A percentile compares a stretch with the other conserved stretches of the same genome.
These are phyloP conservation scores for Serpula lacrymans DNA, from an alignment of 768 basidiomycete species.

Conservation along the genomic window DNA sequence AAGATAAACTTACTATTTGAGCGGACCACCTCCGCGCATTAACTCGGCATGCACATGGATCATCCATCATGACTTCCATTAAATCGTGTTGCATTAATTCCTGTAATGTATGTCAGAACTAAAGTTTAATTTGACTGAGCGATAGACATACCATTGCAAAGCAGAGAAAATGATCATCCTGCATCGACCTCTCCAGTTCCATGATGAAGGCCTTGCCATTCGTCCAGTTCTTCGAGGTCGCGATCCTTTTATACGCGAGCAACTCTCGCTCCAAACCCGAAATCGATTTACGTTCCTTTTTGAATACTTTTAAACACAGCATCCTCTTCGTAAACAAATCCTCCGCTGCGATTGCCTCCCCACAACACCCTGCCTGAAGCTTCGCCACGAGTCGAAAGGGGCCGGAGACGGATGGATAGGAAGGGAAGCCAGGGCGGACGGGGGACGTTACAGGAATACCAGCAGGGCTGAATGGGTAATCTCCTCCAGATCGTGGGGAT, in stretches of 20 bases:
- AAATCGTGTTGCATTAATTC: conserved; percentile 40
- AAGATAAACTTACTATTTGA: conserved; percentile 30
- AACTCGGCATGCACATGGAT: conserved; percentile 18
- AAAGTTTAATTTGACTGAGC: not conserved
- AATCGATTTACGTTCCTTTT: conserved; percentile 13
- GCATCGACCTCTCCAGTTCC: conserved; percentile 34
- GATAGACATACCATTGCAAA: conserved; percentile 38
- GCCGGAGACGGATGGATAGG: conserved; percentile 16
- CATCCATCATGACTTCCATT: conserved; percentile 20
- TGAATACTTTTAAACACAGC: conserved; percentile 38
- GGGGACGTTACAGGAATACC: not conserved
- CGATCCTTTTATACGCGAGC: conserved; percentile 32
- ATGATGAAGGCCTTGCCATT: conserved; percentile 35
- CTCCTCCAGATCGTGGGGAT: too few species aligned
- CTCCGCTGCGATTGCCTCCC: conserved; percentile 17
- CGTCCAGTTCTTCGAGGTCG: conserved; percentile 12
- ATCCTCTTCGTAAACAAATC: conserved; percentile 26
- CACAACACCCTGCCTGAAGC: conserved; percentile 20
- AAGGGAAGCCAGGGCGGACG: conserved; percentile 8
- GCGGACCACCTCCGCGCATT: conserved; percentile 37
- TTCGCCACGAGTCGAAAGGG: conserved; percentile 19
- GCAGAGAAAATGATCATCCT: conserved; percentile 24
- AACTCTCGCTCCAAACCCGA: conserved; percentile 25
- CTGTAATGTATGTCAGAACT: conserved; percentile 16
- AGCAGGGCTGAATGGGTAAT: too few species aligned